phyloP scores from a whole-genome alignment of 2,329 filamentous ascomycete genomes.

The Alternaria sp. region DNA sequence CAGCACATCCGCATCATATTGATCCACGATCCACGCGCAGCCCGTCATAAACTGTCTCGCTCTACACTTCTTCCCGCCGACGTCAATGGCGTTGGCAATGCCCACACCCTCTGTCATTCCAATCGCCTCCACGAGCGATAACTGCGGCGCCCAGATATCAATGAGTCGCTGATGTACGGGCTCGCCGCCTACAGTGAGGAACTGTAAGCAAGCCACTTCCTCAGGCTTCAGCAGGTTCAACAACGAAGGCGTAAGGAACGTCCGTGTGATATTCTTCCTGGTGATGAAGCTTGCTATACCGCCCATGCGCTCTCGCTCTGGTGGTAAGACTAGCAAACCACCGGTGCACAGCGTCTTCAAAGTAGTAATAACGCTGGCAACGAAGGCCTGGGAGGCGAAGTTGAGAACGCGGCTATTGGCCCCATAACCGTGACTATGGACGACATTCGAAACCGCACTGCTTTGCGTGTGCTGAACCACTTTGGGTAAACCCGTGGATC shows the following conservation, averaged over 20 bases:
- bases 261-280: constrained; percentile 8
- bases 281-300: constrained; percentile 15
- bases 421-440: constrained; percentile 8
- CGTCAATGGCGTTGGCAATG: constrained; percentile 9
- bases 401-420: constrained; percentile 11
- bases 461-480: constrained; percentile 46
- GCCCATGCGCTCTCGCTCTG: constrained; percentile 14
- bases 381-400: constrained; percentile 14
- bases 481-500: constrained; percentile 57
- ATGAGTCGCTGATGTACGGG: constrained; percentile 11
- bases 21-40: constrained; percentile 13
- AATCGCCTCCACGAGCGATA: constrained; percentile 13
- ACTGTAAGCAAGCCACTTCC: constrained; percentile 12
- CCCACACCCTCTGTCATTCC: constrained; percentile 13
- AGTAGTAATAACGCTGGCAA: constrained; percentile 8
- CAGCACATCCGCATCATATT: constrained; percentile 4
- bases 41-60: constrained; percentile 12
- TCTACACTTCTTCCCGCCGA: constrained; percentile 5
- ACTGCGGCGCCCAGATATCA: constrained; percentile 10
- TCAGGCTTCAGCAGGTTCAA: constrained; percentile 10
- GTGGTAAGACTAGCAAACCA: constrained; percentile 9
- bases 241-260: constrained; percentile 11
- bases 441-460: constrained; percentile 11
- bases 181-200: constrained; percentile 13
- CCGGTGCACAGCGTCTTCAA: constrained; percentile 14